Conservation (phyloP, 257 asterid species). For the Ilex asprella region DNA sequence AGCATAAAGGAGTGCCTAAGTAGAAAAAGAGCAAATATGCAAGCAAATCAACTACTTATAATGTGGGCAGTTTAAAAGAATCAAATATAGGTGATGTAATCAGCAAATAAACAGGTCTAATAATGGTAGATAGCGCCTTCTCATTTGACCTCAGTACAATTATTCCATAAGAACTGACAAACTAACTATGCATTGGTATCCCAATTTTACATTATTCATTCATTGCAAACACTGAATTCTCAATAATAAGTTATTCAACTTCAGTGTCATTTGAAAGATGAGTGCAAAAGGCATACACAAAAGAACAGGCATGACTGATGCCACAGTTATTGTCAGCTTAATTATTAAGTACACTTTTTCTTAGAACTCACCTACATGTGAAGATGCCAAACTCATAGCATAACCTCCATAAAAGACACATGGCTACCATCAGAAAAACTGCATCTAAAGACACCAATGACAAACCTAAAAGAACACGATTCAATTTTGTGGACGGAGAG, state of each 20-base stretch:
- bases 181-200: neutral
- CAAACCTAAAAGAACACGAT: no score
- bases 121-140: neutral
- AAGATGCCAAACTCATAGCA: no score
- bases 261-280: neutral
- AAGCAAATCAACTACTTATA: conserved; percentile 9
- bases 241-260: neutral
- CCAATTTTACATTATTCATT: neutral
- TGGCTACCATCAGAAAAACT: no score
- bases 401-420: no score
- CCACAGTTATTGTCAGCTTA: neutral
- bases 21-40: conserved; percentile 6
- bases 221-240: neutral
- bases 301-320: neutral
- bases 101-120: neutral
- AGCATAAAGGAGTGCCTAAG: conserved; percentile 82
- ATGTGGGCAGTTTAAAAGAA: neutral
- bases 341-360: no score
- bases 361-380: no score
- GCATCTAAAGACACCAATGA: no score
- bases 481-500: no score
- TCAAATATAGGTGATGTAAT: neutral
- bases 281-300: neutral
- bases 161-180: neutral
- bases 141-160: neutral